Evolutionary conservation across 1,284 basidiomycete species (phyloP).

Genomic region (Tilletia caries): DNA sequence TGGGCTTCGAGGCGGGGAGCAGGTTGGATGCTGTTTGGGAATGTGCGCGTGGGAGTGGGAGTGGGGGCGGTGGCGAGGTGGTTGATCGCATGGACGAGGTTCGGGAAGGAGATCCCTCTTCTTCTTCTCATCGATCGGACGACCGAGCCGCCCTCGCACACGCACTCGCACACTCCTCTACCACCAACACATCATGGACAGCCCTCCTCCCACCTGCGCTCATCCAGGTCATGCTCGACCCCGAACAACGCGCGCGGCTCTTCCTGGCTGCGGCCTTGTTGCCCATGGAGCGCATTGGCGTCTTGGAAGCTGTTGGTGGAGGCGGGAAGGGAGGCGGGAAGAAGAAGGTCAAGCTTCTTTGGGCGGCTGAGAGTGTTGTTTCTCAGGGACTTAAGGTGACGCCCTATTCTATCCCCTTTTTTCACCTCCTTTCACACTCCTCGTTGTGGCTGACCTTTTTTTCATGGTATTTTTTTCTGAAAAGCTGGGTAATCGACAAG

Average conservation of each 20-base stretch:
- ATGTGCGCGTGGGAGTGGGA: too few relatives aligned
- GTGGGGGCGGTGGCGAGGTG: too few relatives aligned
- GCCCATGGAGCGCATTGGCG: constrained; percentile 27
- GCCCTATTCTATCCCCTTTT: not conserved
- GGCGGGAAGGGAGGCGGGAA: not conserved
- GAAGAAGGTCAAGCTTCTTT: constrained; percentile 38
- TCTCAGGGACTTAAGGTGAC: constrained; percentile 43
- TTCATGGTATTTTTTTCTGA: too few relatives aligned
- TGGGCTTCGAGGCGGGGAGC: too few relatives aligned
- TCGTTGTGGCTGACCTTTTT: too few relatives aligned
- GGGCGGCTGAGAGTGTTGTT: constrained; percentile 41
- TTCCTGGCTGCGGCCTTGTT: constrained; percentile 36
- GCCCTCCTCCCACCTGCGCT: constrained; percentile 23
- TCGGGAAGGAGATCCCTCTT: too few relatives aligned
- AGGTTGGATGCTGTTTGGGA: too few relatives aligned
- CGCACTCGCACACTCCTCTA: too few relatives aligned
- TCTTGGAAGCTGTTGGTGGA: constrained; percentile 22
- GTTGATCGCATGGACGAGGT: too few relatives aligned
- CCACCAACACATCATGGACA: constrained; percentile 17
- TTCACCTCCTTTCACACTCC: not conserved
- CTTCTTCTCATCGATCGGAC: too few relatives aligned
- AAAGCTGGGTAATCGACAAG: constrained; percentile 36
- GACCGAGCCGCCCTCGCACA: too few relatives aligned
- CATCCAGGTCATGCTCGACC: constrained; percentile 17
- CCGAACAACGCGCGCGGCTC: constrained; percentile 28